Percentiles rank a stretch among this genome's conserved stretches.
Conservation (phyloP, 305 asterid genomes). For the Solanum hybrid region DNA sequence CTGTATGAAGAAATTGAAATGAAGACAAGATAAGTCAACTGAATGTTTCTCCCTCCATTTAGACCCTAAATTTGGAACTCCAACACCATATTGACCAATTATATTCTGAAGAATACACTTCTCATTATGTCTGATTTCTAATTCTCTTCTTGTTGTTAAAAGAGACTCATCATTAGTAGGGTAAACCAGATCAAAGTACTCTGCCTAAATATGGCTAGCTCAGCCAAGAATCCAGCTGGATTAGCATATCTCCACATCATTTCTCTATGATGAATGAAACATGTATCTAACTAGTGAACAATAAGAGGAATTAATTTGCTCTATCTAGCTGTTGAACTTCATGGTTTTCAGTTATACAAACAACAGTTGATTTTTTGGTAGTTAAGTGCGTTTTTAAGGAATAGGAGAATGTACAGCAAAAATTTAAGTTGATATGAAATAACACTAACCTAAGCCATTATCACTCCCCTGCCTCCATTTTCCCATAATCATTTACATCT, state of each 20-base stretch:
- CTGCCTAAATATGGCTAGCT: not conserved
- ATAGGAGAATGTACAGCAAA: not conserved
- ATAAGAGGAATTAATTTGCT: not conserved
- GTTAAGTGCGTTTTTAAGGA: not conserved
- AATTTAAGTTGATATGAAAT: not conserved
- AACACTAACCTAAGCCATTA: not conserved
- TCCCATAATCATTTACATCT: not conserved
- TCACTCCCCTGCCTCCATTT: not conserved
- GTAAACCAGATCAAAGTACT: not conserved
- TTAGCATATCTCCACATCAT: not conserved
- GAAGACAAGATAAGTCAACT: conserved; percentile 5
- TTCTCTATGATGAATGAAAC: not conserved
- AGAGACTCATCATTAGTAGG: not conserved
- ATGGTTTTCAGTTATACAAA: not conserved
- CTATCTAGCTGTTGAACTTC: not conserved
- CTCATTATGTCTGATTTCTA: not conserved
- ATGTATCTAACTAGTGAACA: not conserved
- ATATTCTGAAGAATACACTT: not conserved
- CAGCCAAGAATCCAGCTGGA: not conserved
- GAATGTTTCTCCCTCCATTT: conserved; percentile 12
- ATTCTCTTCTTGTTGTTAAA: not conserved
- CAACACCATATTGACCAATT: conserved; percentile 3
- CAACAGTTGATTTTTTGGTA: conserved; percentile 6
- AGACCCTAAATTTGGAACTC: not conserved
- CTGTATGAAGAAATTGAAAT: conserved; percentile 20